Evolutionary conservation across 73 alveolate genomes (phyloP), one percentile per base, ranked within the genome.

Genomic region (Paraurostyla sp.): DNA sequence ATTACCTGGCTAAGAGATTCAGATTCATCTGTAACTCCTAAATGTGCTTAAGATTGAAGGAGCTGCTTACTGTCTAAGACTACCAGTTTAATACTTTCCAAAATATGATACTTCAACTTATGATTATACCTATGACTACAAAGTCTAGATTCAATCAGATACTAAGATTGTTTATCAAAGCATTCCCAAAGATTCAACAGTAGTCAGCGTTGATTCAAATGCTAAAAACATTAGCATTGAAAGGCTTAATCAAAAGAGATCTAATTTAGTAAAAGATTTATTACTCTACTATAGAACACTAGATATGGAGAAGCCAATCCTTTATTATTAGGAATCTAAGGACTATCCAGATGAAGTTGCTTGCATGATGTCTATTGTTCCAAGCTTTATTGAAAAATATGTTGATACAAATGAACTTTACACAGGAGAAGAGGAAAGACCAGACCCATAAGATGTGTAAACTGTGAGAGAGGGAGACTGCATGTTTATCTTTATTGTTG

Each of bases 401-500:
- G 9, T 3, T 18, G 36, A 15, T 13, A 38, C 42, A 13, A 33
- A 7, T 7, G 13, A 33, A 11, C 40, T 42, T 25, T 35, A 22
- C 9, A 54, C 13, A 54, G 13, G 9, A 6, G 60, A 33, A 71
- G 65, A 42, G 6, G 85, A 71, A 13, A 23, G 9, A 20, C 85
- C 85, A 3, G 73, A 71, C 3, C 32, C 18, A 7, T 33, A 11
- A 42, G 85, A 71, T 38, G 68, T 40, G 4, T 3, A 13, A 35
- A 6, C 71, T 29, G 43, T 23, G 29, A 20, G 4, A 2, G 11
- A 9, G 4, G 54, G 33, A 13, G n/a, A 54, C 22, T 54, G 71
- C 33, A 54, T 41, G 69, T 94, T 54, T 50, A 92, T 96, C 22
- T 94, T 96, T 82, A 23, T 94, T 1, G 59, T 1, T n/a, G n/a